A percentile compares a stretch with the other conserved stretches of the same genome.
Evolutionary conservation across 306 rosid species (phyloP).

Genomic region (Castanea crenata): DNA sequence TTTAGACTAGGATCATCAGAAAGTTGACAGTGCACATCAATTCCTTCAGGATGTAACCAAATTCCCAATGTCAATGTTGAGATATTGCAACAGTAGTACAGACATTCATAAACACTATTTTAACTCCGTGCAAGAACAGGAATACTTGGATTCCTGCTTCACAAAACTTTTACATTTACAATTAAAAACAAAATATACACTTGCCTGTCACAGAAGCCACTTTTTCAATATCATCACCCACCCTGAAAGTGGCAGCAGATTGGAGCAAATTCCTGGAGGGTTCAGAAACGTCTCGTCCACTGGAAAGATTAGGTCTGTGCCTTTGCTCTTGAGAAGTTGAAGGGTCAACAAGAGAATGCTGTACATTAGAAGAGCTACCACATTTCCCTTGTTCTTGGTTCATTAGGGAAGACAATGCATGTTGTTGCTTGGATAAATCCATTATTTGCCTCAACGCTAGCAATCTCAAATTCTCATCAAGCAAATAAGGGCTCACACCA

Average conservation of each 20-base stretch:
- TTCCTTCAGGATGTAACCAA: slow-evolving; percentile 29
- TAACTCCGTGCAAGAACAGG: slow-evolving; percentile 5
- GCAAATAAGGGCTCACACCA: slow-evolving; percentile 31
- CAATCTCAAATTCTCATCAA: slow-evolving; percentile 50
- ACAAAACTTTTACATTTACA: slow-evolving; percentile 13
- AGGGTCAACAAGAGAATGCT: slow-evolving; percentile 25
- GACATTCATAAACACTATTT: slow-evolving; percentile 34
- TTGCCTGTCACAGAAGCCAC: slow-evolving; percentile 31
- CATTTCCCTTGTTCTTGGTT: slow-evolving; percentile 36
- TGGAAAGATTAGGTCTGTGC: slow-evolving; percentile 4
- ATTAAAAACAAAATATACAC: slow-evolving; percentile 10
- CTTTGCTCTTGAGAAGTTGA: slow-evolving; percentile 27
- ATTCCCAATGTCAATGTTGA: slow-evolving; percentile 32
- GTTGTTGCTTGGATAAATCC: slow-evolving; percentile 49
- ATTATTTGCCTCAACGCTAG: slow-evolving; percentile 40
- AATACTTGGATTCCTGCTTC: slow-evolving; percentile 13
- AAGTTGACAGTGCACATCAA: slow-evolving; percentile 29
- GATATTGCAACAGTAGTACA: slow-evolving; percentile 27
- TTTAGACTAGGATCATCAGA: slow-evolving; percentile 31
- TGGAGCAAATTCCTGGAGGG: slow-evolving; percentile 25
- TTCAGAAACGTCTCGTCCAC: slow-evolving; percentile 34
- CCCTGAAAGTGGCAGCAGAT: slow-evolving; percentile 29
- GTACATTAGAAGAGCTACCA: slow-evolving; percentile 24
- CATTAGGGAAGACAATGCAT: slow-evolving; percentile 29
- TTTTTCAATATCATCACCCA: slow-evolving; percentile 28